Percentiles rank a stretch among this genome's conserved stretches.
Conservation (phyloP, 306 rosid species). For the Dryas alaskensis region DNA sequence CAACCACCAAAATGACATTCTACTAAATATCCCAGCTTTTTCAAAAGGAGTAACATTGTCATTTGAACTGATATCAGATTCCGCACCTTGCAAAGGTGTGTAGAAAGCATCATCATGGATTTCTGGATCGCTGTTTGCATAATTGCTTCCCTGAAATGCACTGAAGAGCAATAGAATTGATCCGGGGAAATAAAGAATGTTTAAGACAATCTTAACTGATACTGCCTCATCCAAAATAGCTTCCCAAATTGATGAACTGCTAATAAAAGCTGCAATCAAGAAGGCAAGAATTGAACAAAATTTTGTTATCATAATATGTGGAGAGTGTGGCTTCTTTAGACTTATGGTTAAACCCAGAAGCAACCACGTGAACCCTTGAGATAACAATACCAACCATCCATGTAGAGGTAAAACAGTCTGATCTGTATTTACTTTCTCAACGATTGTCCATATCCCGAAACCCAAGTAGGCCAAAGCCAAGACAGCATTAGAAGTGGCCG, state of each 20-base stretch:
- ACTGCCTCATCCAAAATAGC: neutral
- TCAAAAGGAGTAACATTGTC: constrained; percentile 26
- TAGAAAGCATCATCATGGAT: neutral
- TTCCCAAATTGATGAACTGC: constrained; percentile 23
- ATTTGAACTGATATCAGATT: neutral
- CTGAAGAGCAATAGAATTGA: constrained; percentile 20
- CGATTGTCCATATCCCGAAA: constrained; percentile 23
- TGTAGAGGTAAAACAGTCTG: constrained; percentile 10
- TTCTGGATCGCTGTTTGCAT: constrained; percentile 8
- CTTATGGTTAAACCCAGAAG: constrained; percentile 6
- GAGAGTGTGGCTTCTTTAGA: constrained; percentile 10
- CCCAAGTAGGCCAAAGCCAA: constrained; percentile 33
- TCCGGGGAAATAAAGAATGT: constrained; percentile 23
- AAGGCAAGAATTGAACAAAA: neutral
- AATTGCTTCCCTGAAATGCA: constrained; percentile 7
- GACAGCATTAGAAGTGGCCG: constrained; percentile 9
- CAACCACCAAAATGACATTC: constrained; percentile 34
- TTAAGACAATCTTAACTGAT: constrained; percentile 10
- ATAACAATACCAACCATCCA: constrained; percentile 18
- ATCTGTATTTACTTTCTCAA: constrained; percentile 9
- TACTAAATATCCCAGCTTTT: constrained; percentile 17
- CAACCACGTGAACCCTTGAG: constrained; percentile 33
- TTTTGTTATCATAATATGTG: neutral
- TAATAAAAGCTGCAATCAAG: constrained; percentile 20
- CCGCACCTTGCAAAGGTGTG: constrained; percentile 8